Percentiles rank a stretch among this genome's conserved stretches.
Evolutionary conservation across 1,284 basidiomycete genomes (phyloP).

Genomic region (Trichosporon sp.): DNA sequence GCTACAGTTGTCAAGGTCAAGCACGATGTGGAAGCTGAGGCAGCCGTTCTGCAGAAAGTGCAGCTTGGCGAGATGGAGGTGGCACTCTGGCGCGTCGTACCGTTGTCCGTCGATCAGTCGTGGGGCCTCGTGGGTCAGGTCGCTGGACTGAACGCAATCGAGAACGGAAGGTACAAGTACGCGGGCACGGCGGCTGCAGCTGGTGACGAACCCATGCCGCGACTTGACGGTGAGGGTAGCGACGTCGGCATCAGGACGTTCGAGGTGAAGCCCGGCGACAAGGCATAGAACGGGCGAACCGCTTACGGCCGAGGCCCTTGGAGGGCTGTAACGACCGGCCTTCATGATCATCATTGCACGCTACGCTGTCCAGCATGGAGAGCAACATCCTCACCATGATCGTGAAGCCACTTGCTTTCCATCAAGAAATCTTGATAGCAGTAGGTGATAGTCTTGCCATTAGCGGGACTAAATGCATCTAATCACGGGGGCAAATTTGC

Average conservation of each 20-base stretch:
- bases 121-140: neutral
- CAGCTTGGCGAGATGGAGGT: neutral
- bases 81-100: neutral
- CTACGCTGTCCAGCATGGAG: no score
- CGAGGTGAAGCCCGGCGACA: neutral
- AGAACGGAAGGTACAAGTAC: neutral
- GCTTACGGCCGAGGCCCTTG: no score
- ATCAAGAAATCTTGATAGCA: no score
- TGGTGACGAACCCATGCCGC: neutral
- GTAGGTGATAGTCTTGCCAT: no score
- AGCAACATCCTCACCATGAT: no score
- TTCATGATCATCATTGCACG: no score
- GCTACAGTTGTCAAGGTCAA: neutral
- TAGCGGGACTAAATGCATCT: neutral
- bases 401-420: no score
- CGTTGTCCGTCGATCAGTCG: neutral
- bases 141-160: neutral
- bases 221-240: neutral
- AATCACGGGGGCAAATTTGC: neutral
- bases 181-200: neutral
- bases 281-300: no score
- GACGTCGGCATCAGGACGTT: neutral
- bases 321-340: no score
- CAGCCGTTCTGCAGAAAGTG: neutral
- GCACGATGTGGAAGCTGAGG: neutral